Evolutionary conservation across 2,329 filamentous ascomycete genomes (phyloP), one percentile per base, ranked within the genome.

Genomic region (Dendryphion nanum): DNA sequence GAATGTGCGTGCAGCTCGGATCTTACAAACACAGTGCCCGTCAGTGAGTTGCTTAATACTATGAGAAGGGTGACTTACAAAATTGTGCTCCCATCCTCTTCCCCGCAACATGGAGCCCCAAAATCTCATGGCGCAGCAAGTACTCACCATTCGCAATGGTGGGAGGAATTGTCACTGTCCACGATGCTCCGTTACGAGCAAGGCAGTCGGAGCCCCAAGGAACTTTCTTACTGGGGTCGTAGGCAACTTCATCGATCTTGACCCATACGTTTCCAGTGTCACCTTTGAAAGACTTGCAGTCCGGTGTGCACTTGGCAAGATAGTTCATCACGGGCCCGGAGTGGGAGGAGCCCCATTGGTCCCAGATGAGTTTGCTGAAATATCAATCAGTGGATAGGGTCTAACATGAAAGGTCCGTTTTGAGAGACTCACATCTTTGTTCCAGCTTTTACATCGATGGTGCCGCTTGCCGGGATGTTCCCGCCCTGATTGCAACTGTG

Each of bases 71-170:
- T 10, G 2, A 31, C n/a, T 23, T 28, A 4, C 23, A 52, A 17
- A 50, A 50, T 24, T 57, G 67, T 3, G 55, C 48, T 1, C 72
- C 51, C 7, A 34, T 41, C 8, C 41, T 39, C 5, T 61, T 57
- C n/a, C 55, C 45, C 4, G 68, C 64, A 0, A 59, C 51, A 40
- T 72, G 72, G 14, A 74, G 52, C 5, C 66, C 74, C 38, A 71
- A 68, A 24, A 67, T 61, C 55, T 78, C 75, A 44, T 76, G 73
- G 2, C 75, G 63, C 16, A 78, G 53, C 17, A 78, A 70, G 40
- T 77, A 78, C 37, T 69, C 60, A 1, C 74, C 74, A 0, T 66
- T 44, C 13, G 44, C 51, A 23, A 74, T 56, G 6, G 58, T 47
- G 0, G 42, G 28, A n/a, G 72, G 73, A 17, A 76, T 62, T 15